phyloP scores from a whole-genome alignment of 164 flowering plant genomes.

The Pachysandra terminalis region DNA sequence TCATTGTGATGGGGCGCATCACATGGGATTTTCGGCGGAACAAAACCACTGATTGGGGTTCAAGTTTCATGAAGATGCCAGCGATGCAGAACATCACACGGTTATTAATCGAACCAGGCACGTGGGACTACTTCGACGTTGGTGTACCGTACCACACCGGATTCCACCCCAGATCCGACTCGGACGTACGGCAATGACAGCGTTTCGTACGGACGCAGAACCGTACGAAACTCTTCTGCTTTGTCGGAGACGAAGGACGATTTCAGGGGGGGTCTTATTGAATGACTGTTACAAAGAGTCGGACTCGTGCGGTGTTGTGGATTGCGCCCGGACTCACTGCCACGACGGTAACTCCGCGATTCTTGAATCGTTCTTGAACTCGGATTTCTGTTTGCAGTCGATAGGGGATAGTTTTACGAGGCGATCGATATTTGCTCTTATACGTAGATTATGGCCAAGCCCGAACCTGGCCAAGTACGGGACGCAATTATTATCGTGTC shows the following conservation, averaged over 20 bases:
- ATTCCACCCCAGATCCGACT: slow-evolving; percentile 68
- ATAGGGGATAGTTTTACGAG: slow-evolving; percentile 92
- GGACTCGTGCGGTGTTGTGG: slow-evolving; percentile 54
- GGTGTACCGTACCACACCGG: slow-evolving; percentile 96
- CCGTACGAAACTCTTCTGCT: slow-evolving; percentile 55
- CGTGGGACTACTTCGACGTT: slow-evolving; percentile 86
- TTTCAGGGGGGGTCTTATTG: slow-evolving; percentile 55
- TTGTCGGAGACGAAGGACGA: slow-evolving; percentile 82
- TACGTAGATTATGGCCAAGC: too few species aligned
- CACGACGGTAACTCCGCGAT: slow-evolving; percentile 58
- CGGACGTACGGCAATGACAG: slow-evolving; percentile 68
- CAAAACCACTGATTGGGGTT: slow-evolving; percentile 73
- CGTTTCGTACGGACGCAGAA: slow-evolving; percentile 37
- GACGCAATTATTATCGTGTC: too few species aligned
- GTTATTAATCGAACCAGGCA: slow-evolving; percentile 72
- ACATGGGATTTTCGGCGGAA: slow-evolving; percentile 92
- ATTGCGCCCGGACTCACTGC: slow-evolving; percentile 61
- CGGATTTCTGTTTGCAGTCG: slow-evolving; percentile 90
- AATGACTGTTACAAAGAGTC: slow-evolving; percentile 47
- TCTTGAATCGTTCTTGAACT: slow-evolving; percentile 62
- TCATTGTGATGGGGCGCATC: slow-evolving; percentile 75
- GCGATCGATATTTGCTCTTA: slow-evolving; percentile 84
- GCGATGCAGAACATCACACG: slow-evolving; percentile 77
- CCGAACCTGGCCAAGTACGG: too few species aligned
- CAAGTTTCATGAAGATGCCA: slow-evolving; percentile 60